A percentile compares a stretch with the other conserved stretches of the same genome.
These are phyloP conservation scores for Dichomitus squalens DNA, from an alignment of 1,284 basidiomycete genomes.

Conservation along the genomic window DNA sequence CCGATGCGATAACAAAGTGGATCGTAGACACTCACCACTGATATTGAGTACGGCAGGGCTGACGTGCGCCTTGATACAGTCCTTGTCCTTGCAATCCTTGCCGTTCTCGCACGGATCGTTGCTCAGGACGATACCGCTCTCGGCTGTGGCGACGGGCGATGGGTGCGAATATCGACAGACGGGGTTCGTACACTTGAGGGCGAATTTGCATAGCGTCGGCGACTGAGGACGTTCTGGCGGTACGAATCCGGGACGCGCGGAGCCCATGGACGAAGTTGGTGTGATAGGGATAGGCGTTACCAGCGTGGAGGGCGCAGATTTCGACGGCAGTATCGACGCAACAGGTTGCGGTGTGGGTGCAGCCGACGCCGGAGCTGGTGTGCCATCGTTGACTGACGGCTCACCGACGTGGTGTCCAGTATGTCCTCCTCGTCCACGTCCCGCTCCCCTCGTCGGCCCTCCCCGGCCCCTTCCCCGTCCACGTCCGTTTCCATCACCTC, in stretches of 20 bases:
- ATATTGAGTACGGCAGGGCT: conserved; percentile 78
- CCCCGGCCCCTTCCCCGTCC: conserved; percentile 20
- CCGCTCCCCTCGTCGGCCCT: conserved; percentile 23
- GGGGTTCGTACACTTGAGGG: conserved; percentile 85
- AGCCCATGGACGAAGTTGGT: conserved; percentile 31
- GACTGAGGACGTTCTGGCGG: conserved; percentile 79
- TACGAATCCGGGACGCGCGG: conserved; percentile 48
- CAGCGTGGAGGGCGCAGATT: conserved; percentile 29
- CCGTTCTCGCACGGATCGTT: conserved; percentile 88
- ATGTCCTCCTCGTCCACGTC: conserved; percentile 38
- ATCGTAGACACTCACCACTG: conserved; percentile 45
- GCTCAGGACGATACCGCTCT: conserved; percentile 91
- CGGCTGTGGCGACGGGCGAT: conserved; percentile 86
- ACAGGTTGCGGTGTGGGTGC: conserved; percentile 14
- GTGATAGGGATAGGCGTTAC: conserved; percentile 39
- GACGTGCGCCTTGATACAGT: conserved; percentile 88
- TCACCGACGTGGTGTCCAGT: conserved; percentile 19
- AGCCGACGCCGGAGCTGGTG: conserved; percentile 1
- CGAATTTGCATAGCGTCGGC: conserved; percentile 89
- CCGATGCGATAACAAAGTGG: not conserved
- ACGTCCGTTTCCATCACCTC: not conserved
- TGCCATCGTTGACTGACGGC: conserved; percentile 4
- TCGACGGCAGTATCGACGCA: conserved; percentile 21
- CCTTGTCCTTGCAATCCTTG: conserved; percentile 85
- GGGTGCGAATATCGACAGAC: conserved; percentile 90